phyloP scores from a whole-genome alignment of 495 filamentous ascomycete genomes.

The Penicillium flavigenum region DNA sequence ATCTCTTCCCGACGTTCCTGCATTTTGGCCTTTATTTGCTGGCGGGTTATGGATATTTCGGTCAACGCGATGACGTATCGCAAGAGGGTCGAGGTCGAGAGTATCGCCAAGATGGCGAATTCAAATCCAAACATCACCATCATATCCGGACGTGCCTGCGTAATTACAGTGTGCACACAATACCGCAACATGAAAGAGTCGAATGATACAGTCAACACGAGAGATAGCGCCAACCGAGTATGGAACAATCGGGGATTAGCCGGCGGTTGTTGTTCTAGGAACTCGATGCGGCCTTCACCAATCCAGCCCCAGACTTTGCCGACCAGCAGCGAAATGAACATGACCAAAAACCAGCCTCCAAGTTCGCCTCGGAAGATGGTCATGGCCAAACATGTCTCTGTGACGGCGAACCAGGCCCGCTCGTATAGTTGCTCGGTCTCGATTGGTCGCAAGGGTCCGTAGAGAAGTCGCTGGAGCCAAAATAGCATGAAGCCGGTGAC shows the following conservation, averaged over 20 bases:
- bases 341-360: slow-evolving; percentile 88
- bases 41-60: slow-evolving; percentile 70
- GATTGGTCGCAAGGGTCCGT: slow-evolving; percentile 85
- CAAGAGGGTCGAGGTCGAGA: slow-evolving; percentile 72
- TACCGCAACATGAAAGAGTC: slow-evolving; percentile 76
- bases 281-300: slow-evolving; percentile 88
- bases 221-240: slow-evolving; percentile 71
- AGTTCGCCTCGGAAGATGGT: slow-evolving; percentile 97
- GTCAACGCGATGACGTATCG: slow-evolving; percentile 78
- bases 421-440: slow-evolving; percentile 97
- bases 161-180: slow-evolving; percentile 75
- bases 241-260: slow-evolving; percentile 90
- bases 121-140: slow-evolving; percentile 99
- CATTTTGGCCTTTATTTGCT: slow-evolving; percentile 64
- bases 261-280: slow-evolving; percentile 92
- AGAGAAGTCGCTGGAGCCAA: slow-evolving; percentile 85
- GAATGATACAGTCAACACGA: slow-evolving; percentile 73
- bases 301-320: slow-evolving; percentile 99
- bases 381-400: slow-evolving; percentile 96
- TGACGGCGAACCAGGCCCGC: slow-evolving; percentile 95
- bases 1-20: slow-evolving; percentile 67
- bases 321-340: slow-evolving; percentile 90
- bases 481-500: slow-evolving; percentile 73
- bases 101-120: slow-evolving; percentile 81
- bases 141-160: slow-evolving; percentile 87